Conservation (phyloP, 352 stramenopile genomes). For the Elongisporangium prolatum region DNA sequence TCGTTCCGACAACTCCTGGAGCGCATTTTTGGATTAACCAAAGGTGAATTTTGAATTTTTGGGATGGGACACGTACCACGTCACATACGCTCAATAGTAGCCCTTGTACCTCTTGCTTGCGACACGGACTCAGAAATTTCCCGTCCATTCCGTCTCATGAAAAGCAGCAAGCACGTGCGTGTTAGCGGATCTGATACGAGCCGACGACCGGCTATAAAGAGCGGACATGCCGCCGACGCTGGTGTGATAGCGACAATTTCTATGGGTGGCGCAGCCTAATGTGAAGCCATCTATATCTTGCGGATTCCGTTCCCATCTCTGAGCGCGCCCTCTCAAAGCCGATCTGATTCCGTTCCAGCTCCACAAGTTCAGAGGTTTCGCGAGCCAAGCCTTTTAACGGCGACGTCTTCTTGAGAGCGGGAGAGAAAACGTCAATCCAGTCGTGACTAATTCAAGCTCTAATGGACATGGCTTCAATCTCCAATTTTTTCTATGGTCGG, state of each 20-base stretch:
- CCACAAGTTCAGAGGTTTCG: background rate
- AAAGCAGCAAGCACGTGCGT: background rate
- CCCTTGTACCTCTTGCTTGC: background rate
- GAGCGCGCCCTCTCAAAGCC: background rate
- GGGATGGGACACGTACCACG: background rate
- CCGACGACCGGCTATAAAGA: background rate
- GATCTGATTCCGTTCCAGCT: background rate
- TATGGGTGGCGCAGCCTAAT: background rate
- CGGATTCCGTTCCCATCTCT: background rate
- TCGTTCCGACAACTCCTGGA: too few species aligned
- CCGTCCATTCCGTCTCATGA: background rate
- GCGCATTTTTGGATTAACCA: too few species aligned
- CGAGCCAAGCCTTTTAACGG: background rate
- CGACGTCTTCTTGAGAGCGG: background rate
- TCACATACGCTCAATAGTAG: background rate
- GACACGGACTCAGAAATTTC: background rate
- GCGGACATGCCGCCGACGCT: background rate
- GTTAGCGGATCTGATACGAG: background rate
- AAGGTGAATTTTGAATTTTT: background rate
- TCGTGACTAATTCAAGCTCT: background rate
- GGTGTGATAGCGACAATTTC: background rate
- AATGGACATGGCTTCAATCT: background rate
- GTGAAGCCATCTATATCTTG: background rate
- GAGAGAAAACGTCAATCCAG: background rate
- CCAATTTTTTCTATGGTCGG: too few species aligned